Conservation (phyloP, 148 eudicot species). For the Rhododendron ovatum region DNA sequence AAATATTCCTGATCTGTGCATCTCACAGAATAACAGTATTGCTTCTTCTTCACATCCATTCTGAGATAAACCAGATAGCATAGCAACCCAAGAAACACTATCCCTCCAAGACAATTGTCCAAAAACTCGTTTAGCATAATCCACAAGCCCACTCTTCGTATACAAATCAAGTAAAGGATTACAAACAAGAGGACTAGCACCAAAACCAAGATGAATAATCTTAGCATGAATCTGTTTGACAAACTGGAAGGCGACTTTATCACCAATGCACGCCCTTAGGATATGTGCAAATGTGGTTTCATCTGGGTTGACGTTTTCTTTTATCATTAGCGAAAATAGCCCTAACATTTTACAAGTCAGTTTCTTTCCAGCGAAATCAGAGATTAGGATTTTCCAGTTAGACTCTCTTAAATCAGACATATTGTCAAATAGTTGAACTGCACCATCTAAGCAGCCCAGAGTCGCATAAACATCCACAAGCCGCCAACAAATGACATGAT, state of each 20-base stretch:
- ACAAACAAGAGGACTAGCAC: slow-evolving; percentile 39
- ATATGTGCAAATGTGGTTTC: slow-evolving; percentile 47
- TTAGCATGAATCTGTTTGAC: slow-evolving; percentile 60
- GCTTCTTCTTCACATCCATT: too few relatives aligned
- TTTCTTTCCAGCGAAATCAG: not conserved
- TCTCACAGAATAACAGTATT: slow-evolving; percentile 23
- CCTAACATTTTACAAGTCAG: slow-evolving; percentile 25
- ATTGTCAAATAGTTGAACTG: slow-evolving; percentile 43
- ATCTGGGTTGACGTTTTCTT: slow-evolving; percentile 44
- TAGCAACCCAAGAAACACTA: too few relatives aligned
- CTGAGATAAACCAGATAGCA: too few relatives aligned
- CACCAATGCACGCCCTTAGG: slow-evolving; percentile 48
- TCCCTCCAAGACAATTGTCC: slow-evolving; percentile 26
- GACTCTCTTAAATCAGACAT: slow-evolving; percentile 38
- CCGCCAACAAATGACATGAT: slow-evolving; percentile 32
- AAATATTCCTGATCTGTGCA: slow-evolving; percentile 49
- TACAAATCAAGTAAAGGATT: slow-evolving; percentile 83
- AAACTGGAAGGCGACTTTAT: slow-evolving; percentile 20
- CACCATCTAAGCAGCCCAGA: slow-evolving; percentile 39
- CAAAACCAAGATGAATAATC: slow-evolving; percentile 49
- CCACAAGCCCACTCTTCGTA: slow-evolving; percentile 52
- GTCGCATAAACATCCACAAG: slow-evolving; percentile 42
- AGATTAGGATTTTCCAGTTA: slow-evolving; percentile 32
- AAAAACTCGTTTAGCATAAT: slow-evolving; percentile 53
- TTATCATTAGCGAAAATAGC: slow-evolving; percentile 42